Percentiles rank a stretch among this genome's conserved stretches.
phyloP scores from a whole-genome alignment of 2,329 filamentous ascomycete genomes.

The Diplocarpon rosae region DNA sequence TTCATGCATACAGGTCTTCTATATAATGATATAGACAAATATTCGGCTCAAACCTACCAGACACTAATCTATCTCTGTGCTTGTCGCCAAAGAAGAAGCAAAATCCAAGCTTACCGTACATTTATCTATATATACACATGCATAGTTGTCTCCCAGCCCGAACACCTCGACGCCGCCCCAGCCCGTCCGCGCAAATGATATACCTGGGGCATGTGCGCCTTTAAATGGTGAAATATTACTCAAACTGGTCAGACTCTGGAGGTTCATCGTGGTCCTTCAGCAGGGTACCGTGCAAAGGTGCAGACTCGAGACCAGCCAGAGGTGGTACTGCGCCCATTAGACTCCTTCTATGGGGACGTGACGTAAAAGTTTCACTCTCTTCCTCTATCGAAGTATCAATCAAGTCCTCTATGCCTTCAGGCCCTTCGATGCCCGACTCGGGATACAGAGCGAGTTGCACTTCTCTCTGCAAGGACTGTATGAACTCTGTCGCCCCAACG shows the following conservation, averaged over 20 bases:
- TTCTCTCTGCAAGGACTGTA: conserved; percentile 38
- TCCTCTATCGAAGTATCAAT: conserved; percentile 33
- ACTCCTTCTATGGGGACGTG: conserved; percentile 43
- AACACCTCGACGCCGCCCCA: conserved; percentile 20
- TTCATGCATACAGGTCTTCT: conserved; percentile 1
- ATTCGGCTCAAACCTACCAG: too few species aligned
- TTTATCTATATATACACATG: conserved; percentile 8
- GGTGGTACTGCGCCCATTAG: conserved; percentile 35
- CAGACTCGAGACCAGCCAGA: conserved; percentile 37
- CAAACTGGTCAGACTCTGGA: conserved; percentile 16
- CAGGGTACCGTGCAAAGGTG: conserved; percentile 31
- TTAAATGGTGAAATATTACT: conserved; percentile 11
- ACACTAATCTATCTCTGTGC: too few species aligned
- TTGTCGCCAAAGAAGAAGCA: too few species aligned
- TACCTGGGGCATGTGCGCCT: conserved; percentile 2
- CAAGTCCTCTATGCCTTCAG: conserved; percentile 25
- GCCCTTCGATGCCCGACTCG: conserved; percentile 19
- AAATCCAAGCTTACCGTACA: too few species aligned
- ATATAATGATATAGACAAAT: background rate
- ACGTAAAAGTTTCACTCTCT: conserved; percentile 45
- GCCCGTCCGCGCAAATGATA: conserved; percentile 15
- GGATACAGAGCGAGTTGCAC: conserved; percentile 25
- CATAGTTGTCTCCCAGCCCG: too few species aligned
- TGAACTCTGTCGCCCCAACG: conserved; percentile 38
- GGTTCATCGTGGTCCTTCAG: conserved; percentile 11